A percentile compares a stretch with the other conserved stretches of the same genome.
phyloP scores from a whole-genome alignment of 2,329 filamentous ascomycete genomes.

The Didymellaceae sp. region DNA sequence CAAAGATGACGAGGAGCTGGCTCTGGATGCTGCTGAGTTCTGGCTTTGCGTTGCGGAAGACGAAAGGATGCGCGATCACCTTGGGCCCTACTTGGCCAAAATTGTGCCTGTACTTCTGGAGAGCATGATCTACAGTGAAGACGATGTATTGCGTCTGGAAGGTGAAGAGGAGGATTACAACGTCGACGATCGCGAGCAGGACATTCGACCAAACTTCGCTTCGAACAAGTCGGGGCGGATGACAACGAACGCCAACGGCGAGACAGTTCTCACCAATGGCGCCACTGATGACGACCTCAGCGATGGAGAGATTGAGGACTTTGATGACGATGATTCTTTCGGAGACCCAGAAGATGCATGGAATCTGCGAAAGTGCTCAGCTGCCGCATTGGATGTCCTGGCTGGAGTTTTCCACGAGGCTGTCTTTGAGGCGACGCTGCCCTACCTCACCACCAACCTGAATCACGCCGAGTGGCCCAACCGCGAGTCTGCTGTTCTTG shows the following conservation, averaged over 20 bases:
- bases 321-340: conserved; percentile 73
- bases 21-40: conserved; percentile 94
- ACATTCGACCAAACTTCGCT: conserved; percentile 92
- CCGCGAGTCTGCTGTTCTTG: conserved; percentile 91
- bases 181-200: conserved; percentile 84
- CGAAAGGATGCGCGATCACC: conserved; percentile 74
- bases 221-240: conserved; percentile 69
- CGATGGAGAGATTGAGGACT: conserved; percentile 83
- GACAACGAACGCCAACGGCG: conserved; percentile 57
- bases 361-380: conserved; percentile 96
- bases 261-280: conserved; percentile 49
- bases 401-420: conserved; percentile 86
- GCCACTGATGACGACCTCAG: conserved; percentile 69
- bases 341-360: conserved; percentile 87
- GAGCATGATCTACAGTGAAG: conserved; percentile 95
- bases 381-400: conserved; percentile 92
- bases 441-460: conserved; percentile 89
- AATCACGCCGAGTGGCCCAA: conserved; percentile 89
- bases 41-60: conserved; percentile 95
- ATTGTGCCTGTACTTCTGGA: conserved; percentile 90
- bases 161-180: conserved; percentile 84
- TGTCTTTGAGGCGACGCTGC: conserved; percentile 90
- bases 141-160: conserved; percentile 86
- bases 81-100: conserved; percentile 79
- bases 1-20: conserved; percentile 81